These are phyloP conservation scores for Vitellaria paradoxa DNA, from an alignment of 179 eudicot genomes.

Conservation along the genomic window DNA sequence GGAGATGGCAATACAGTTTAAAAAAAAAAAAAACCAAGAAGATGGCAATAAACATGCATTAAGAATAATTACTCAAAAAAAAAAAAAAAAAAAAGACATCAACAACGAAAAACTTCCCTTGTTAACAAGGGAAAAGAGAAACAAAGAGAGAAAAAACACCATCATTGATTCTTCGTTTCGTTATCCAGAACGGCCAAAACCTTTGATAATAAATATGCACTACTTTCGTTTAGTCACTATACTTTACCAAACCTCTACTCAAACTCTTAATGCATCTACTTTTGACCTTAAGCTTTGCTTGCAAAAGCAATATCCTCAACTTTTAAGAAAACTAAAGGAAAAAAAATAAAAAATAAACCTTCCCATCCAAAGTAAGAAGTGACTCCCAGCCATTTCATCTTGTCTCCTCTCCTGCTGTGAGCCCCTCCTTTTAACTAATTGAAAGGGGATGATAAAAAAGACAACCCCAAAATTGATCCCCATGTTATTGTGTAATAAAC, in stretches of 20 bases:
- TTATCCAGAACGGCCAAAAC: background rate
- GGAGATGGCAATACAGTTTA: no score
- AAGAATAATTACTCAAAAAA: no score
- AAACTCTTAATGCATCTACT: conserved; percentile 15
- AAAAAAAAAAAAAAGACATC: no score
- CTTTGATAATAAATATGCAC: conserved; percentile 9
- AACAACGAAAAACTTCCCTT: no score
- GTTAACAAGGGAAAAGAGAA: no score
- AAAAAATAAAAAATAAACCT: background rate
- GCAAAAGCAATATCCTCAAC: conserved; percentile 20
- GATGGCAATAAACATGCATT: no score
- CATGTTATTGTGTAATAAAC: background rate
- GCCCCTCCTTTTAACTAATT: background rate
- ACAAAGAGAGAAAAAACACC: background rate
- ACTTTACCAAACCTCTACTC: conserved; percentile 45
- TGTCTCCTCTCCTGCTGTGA: conserved; percentile 13
- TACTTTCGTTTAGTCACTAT: conserved; percentile 13
- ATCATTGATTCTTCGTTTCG: background rate
- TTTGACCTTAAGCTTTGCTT: conserved; percentile 18
- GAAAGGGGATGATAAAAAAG: background rate
- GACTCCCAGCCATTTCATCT: conserved; percentile 17
- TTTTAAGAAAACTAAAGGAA: background rate
- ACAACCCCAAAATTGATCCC: background rate
- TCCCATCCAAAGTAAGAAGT: conserved; percentile 16
- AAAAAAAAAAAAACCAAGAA: no score